Percentiles rank a stretch among this genome's conserved stretches.
Conservation (phyloP, 75 land plant species). For the Selaginella moellendorffii region DNA sequence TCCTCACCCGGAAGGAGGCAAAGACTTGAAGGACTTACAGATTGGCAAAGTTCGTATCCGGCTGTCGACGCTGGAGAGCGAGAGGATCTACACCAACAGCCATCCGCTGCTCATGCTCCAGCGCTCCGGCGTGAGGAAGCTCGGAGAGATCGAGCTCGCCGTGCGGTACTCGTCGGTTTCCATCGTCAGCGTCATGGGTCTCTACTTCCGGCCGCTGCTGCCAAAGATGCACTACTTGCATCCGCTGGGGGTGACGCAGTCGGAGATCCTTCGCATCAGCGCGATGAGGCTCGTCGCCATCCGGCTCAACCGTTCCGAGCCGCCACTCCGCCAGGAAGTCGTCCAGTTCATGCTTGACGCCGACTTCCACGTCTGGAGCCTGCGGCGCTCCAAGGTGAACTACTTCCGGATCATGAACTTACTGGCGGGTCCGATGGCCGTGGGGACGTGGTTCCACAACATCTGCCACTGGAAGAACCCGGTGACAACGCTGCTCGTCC, state of each 20-base stretch:
- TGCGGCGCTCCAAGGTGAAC: constrained; percentile 63
- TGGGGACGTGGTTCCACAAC: constrained; percentile 50
- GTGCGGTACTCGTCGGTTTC: constrained; percentile 44
- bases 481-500: constrained; percentile 62
- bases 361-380: constrained; percentile 62
- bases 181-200: constrained; percentile 39
- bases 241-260: constrained; percentile 56
- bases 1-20: background rate
- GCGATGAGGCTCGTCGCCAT: constrained; percentile 56
- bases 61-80: constrained; percentile 58
- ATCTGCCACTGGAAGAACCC: constrained; percentile 69
- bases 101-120: constrained; percentile 30
- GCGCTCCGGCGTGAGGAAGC: constrained; percentile 49
- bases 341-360: constrained; percentile 74
- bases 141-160: constrained; percentile 57
- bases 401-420: constrained; percentile 73
- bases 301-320: constrained; percentile 53
- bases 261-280: constrained; percentile 44
- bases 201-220: constrained; percentile 48
- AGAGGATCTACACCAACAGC: constrained; percentile 7
- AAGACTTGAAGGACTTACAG: constrained; percentile 23
- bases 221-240: constrained; percentile 76
- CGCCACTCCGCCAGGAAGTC: constrained; percentile 63
- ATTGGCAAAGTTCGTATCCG: constrained; percentile 66
- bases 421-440: constrained; percentile 57